Evolutionary conservation across 2,329 filamentous ascomycete genomes (phyloP), one percentile per base, ranked within the genome.

Genomic region (Alternaria gansuensis): DNA sequence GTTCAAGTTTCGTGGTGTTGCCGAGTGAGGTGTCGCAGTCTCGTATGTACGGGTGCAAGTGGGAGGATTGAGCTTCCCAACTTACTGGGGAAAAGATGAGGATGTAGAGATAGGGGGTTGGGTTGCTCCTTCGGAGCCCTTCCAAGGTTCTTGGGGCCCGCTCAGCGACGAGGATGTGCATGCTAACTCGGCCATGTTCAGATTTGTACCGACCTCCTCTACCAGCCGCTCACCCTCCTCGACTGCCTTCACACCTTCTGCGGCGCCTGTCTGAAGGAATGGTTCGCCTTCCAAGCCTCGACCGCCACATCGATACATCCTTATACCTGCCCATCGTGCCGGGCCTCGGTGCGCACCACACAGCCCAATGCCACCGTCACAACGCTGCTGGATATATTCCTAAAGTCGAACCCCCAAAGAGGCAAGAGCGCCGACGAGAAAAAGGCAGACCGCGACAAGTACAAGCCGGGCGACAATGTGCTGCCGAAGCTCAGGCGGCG

Each of bases 181-280:
- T 68, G 64, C 73, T 74, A 67, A 73, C 52, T 33, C 7, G 26
- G 49, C 50, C 49, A 51, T 48, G 44, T 37, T 21, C 68, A 97
- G 93, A 99, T 99, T 73, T 99, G 95, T 83, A 96, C 94, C 69
- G 95, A 98, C 78, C 86, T 97, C 65, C 88, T 97, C 63, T 96
- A 92, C 80, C 91, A 96, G 77, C 93, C 93, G 33, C 85, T 96
- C 64, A 96, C 93, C 28, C 87, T 96, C 49, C 90, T 97, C 77
- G 92, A 97, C 82, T 97, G 93, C 76, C 86, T 97, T 43, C 93
- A 97, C 80, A 97, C 94, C 44, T 99, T 96, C 79, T 99, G 95
- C 82, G 95, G 93, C 64, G 90, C 91, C 37, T 99, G 95, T 75
- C 79, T 98, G 59, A 97, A 96, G 78, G 92, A 96, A 81, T 99